Base-by-base conservation (phyloP, 257 asterid species). In the Paraleonurus japonicus region DNA sequence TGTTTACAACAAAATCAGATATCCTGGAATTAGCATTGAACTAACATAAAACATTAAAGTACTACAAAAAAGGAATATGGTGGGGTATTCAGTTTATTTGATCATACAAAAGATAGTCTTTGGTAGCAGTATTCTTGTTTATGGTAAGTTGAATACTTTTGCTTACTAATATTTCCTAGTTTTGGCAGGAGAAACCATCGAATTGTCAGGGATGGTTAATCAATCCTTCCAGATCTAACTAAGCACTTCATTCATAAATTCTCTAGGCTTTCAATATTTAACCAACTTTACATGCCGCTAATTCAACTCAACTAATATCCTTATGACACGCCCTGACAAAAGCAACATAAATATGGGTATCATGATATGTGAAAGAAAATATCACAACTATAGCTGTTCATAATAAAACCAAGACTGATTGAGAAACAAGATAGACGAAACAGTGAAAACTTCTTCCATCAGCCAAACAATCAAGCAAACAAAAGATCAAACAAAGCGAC, bases 191-290 rank as follows among this genome's bases (percentile, higher is more conserved):
- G 23, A 1, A n/a, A 30, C 59, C 27, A 60, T 24, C 45, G 15
- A 47, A 17, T 28, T 57, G 55, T 28, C 63, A 32, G 9, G 22
- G 28, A n/a, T 4, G 27, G 60, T 53, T 20, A 28, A 23, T 19
- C 37, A 71, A 20, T 54, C 50, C 55, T 39, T 81, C 60, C 59
- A 65, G 53, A 60, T 43, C 74, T 63, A 57, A 69, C 55, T 55
- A 54, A 62, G 53, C 70, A 75, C 26, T 65, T 57, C 61, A 26
- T 65, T 37, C 12, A 57, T 43, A 75, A 20, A 61, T 51, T 51
- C 54, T 54, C 60, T 28, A 48, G 50, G 33, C 39, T 37, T 67
- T 27, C 57, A 61, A 48, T 30, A 48, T 57, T 35, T 70, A 47
- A 50, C 70, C 32, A 47, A 30, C 24, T 33, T 26, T 43, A 37